phyloP scores from a whole-genome alignment of 169 alveolate species.

The Cryptosporidium ubiquitum region DNA sequence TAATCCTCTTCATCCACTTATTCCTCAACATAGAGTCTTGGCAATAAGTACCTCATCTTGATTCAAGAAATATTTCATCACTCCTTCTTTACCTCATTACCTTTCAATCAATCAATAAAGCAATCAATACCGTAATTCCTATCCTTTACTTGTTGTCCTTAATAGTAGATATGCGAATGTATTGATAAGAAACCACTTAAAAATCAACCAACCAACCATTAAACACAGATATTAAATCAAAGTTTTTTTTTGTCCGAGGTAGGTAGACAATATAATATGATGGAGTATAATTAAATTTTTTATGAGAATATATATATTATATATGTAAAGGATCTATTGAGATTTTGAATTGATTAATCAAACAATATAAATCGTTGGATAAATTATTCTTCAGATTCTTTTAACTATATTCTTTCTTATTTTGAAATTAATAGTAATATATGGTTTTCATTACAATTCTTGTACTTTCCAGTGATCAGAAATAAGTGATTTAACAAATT shows the following conservation, averaged over 20 bases:
- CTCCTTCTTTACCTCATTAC: too few relatives aligned
- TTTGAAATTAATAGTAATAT: not conserved
- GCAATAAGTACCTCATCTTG: not conserved
- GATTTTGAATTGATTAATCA: not conserved
- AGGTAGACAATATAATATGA: too few relatives aligned
- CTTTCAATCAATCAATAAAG: too few relatives aligned
- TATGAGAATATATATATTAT: not conserved
- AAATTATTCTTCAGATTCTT: not conserved
- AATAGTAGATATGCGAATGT: not conserved
- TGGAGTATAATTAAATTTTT: too few relatives aligned
- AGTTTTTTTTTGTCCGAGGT: too few relatives aligned
- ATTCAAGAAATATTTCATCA: too few relatives aligned
- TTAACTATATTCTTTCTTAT: not conserved
- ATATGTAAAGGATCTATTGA: too few relatives aligned
- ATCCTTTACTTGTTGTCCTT: not conserved
- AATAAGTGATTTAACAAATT: constrained; percentile 45
- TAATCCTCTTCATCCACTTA: not conserved
- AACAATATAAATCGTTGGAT: not conserved
- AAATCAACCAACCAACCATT: not conserved
- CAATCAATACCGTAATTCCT: not conserved
- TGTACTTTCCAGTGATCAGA: constrained; percentile 49
- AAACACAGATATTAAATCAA: too few relatives aligned
- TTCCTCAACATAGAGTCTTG: too few relatives aligned
- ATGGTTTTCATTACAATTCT: constrained; percentile 10
- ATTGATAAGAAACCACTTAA: not conserved